Conservation (phyloP, 805 yeast genomes). For the Candida tammaniensis region DNA sequence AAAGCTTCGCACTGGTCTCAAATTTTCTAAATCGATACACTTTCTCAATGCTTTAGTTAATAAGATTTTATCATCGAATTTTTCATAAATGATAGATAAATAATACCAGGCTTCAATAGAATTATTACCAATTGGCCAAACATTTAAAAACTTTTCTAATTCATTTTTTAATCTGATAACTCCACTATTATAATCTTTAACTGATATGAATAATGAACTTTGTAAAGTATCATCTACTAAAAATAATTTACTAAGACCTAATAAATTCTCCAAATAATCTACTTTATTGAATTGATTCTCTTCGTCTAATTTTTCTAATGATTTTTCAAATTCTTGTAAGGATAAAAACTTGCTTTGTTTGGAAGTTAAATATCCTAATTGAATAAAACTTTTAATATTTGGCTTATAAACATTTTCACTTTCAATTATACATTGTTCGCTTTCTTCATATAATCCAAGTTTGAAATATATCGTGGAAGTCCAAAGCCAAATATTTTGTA, state of each 20-base stretch:
- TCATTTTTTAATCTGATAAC: slow-evolving; percentile 51
- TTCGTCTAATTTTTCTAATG: slow-evolving; percentile 44
- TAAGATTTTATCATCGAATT: slow-evolving; percentile 46
- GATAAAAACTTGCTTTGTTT: slow-evolving; percentile 47
- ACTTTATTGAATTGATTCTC: slow-evolving; percentile 20
- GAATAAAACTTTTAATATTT: slow-evolving; percentile 47
- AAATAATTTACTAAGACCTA: slow-evolving; percentile 54
- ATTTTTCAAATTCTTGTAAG: slow-evolving; percentile 62
- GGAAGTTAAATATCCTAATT: slow-evolving; percentile 46
- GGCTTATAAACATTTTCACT: slow-evolving; percentile 53
- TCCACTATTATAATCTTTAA: slow-evolving; percentile 58
- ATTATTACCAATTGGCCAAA: slow-evolving; percentile 41
- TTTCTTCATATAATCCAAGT: slow-evolving; percentile 53
- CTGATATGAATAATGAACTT: slow-evolving; percentile 47
- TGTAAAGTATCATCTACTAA: slow-evolving; percentile 37
- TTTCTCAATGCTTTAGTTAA: slow-evolving; percentile 55
- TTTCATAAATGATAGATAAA: slow-evolving; percentile 61
- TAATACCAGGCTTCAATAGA: slow-evolving; percentile 67
- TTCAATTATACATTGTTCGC: slow-evolving; percentile 70
- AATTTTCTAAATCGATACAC: slow-evolving; percentile 62
- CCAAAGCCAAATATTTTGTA: slow-evolving; percentile 75
- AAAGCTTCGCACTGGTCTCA: slow-evolving; percentile 51
- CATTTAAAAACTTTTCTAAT: slow-evolving; percentile 34
- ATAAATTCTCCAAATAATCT: slow-evolving; percentile 48
- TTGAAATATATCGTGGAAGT: slow-evolving; percentile 62